phyloP scores from a whole-genome alignment of 176 grass and related monocot genomes.

The Puya raimondii region DNA sequence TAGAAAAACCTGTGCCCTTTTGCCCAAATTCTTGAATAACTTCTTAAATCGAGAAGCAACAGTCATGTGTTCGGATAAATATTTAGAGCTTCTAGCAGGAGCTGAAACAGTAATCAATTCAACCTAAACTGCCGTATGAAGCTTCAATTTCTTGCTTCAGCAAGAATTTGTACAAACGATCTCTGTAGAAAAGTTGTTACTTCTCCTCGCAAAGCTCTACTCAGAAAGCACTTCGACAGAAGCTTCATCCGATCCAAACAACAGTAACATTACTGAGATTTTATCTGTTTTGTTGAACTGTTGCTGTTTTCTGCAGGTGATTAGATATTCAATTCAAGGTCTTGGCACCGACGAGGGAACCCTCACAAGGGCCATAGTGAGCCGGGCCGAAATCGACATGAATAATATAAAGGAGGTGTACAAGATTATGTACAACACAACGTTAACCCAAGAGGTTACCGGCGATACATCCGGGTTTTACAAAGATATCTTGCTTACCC shows the following conservation, averaged over 20 bases:
- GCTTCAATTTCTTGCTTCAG: not conserved
- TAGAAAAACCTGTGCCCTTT: no score
- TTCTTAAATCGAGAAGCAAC: no score
- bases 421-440: constrained; percentile 41
- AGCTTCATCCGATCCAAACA: not conserved
- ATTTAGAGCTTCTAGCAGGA: no score
- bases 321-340: constrained; percentile 56
- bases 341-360: constrained; percentile 66
- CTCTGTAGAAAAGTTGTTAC: no score
- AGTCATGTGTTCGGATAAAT: no score
- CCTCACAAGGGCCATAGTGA: constrained; percentile 60
- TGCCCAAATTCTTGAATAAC: no score
- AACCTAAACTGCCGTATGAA: not conserved
- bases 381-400: constrained; percentile 69
- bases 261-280: not conserved
- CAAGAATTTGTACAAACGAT: not conserved
- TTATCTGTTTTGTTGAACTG: not conserved
- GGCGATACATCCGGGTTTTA: constrained; percentile 65
- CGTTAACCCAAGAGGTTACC: constrained; percentile 42
- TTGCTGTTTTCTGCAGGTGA: constrained; percentile 34
- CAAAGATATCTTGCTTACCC: constrained; percentile 50
- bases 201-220: no score
- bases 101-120: not conserved
- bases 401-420: constrained; percentile 74
- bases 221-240: no score